A percentile compares a stretch with the other conserved stretches of the same genome.
Conservation (phyloP, 2,329 filamentous ascomycete species). For the Peltaster fructicola region DNA sequence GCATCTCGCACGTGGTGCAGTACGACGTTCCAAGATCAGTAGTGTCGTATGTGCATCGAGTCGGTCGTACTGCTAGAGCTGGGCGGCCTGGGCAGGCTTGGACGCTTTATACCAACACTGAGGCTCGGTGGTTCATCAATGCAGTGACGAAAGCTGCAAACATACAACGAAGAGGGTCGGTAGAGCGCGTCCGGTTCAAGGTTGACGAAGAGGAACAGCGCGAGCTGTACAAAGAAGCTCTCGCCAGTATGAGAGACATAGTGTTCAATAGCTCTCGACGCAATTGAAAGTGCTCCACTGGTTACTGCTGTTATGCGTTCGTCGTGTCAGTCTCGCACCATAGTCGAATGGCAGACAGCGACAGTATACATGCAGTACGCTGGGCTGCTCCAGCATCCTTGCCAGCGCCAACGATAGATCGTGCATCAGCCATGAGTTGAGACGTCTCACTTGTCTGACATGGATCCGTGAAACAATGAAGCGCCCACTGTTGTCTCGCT, state of each 20-base stretch:
- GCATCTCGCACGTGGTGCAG: constrained; percentile 73
- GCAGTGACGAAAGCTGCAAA: constrained; percentile 47
- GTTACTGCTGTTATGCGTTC: too few relatives aligned
- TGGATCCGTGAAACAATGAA: too few relatives aligned
- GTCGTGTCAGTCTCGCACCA: too few relatives aligned
- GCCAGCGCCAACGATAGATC: too few relatives aligned
- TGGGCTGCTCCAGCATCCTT: too few relatives aligned
- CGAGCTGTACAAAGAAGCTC: constrained; percentile 32
- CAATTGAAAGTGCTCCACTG: too few relatives aligned
- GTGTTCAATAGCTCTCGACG: constrained; percentile 21
- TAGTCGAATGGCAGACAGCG: too few relatives aligned
- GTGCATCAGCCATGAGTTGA: too few relatives aligned
- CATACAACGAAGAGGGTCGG: constrained; percentile 29
- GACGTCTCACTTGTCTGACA: too few relatives aligned
- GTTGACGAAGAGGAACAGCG: constrained; percentile 11
- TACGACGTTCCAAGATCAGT: constrained; percentile 77
- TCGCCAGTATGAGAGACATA: constrained; percentile 46
- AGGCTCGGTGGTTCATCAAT: constrained; percentile 85
- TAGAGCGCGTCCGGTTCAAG: constrained; percentile 22
- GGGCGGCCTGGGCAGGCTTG: constrained; percentile 61
- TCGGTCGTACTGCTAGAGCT: constrained; percentile 77
- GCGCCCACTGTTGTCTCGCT: too few relatives aligned
- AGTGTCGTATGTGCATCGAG: constrained; percentile 75
- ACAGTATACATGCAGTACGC: too few relatives aligned
- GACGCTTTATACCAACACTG: constrained; percentile 67